Evolutionary conservation across 345 rosid species (phyloP), one percentile per base, ranked within the genome.

Genomic region (Leavenworthia alabamica): DNA sequence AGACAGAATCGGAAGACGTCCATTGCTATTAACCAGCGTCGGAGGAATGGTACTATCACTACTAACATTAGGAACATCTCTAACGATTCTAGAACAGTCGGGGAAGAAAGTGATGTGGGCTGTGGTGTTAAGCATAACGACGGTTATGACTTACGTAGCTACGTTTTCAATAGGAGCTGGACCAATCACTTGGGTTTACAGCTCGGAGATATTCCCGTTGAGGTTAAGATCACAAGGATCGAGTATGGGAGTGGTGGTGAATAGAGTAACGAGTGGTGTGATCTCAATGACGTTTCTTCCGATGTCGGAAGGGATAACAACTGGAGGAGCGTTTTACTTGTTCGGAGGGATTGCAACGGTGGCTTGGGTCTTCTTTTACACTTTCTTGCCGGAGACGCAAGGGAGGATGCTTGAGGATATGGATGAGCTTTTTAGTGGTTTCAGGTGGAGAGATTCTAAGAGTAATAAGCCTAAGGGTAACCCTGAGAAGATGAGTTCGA

Each of bases 91-190:
- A 22, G 73, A 71, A 5, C 84, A 80, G 4, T 60, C 81, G 7
- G 68, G 61, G 11, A 42, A 73, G 48, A 81, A 68, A 29, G 28
- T 82, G 3, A 62, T n/a, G 35, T 93, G 99, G 97, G 97, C 92
- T 1, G 28, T 88, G 4, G 92, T 50, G 0, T 0, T 90, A 24
- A 56, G 84, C 28, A 77, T 89, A 33, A 4, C 80, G 0, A 79
- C 81, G 12, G 84, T 86, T 12, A 50, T 93, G 40, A 69, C 82
- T 6, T 83, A 66, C 62, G 99, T 93, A 15, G 86, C 88, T 1
- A 59, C 67, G 49, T 93, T 93, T 62, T 90, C 97, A 1, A 89
- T 93, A 2, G 99, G 99, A 32, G 60, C 91, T 70, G 99, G 99
- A 4, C 99, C 97, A 0, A 77, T 89, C 14, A 53, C 95, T 1